A percentile compares a stretch with the other conserved stretches of the same genome.
phyloP scores from a whole-genome alignment of 2,329 filamentous ascomycete species.

The Pyrenochaeta sp. region DNA sequence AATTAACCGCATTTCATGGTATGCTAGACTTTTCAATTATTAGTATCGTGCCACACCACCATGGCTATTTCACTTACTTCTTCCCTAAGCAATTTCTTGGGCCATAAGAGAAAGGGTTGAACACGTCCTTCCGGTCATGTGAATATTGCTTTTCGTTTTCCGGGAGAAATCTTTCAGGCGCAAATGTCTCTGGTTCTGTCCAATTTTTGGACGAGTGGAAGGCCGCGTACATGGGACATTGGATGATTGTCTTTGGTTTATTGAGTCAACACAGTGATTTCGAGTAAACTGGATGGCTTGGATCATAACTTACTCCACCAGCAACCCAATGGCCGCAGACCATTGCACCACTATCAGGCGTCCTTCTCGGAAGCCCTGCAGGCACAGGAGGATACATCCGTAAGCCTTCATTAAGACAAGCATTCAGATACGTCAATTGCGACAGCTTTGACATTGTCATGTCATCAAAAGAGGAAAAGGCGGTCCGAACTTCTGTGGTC shows the following conservation, averaged over 20 bases:
- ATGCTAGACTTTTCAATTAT: slow-evolving; percentile 31
- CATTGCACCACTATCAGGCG: slow-evolving; percentile 33
- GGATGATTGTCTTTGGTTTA: not conserved
- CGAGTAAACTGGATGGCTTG: no score
- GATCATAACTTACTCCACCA: slow-evolving; percentile 23
- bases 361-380: slow-evolving; percentile 38
- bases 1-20: slow-evolving; percentile 44
- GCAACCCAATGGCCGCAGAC: slow-evolving; percentile 45
- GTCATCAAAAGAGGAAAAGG: slow-evolving; percentile 20
- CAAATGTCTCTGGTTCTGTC: slow-evolving; percentile 31
- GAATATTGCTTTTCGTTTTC: slow-evolving; percentile 21
- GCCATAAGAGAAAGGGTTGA: slow-evolving; percentile 36
- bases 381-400: slow-evolving; percentile 56
- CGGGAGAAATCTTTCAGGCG: slow-evolving; percentile 46
- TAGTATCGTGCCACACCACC: not conserved
- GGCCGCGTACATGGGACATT: not conserved
- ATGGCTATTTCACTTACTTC: slow-evolving; percentile 31
- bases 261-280: not conserved
- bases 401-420: slow-evolving; percentile 55
- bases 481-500: slow-evolving; percentile 27
- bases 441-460: slow-evolving; percentile 27
- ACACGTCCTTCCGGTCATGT: slow-evolving; percentile 27
- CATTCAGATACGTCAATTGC: slow-evolving; percentile 49
- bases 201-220: not conserved
- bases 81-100: slow-evolving; percentile 45